Evolutionary conservation across 2,329 filamentous ascomycete species (phyloP).

Genomic region (Helotiales sp.): DNA sequence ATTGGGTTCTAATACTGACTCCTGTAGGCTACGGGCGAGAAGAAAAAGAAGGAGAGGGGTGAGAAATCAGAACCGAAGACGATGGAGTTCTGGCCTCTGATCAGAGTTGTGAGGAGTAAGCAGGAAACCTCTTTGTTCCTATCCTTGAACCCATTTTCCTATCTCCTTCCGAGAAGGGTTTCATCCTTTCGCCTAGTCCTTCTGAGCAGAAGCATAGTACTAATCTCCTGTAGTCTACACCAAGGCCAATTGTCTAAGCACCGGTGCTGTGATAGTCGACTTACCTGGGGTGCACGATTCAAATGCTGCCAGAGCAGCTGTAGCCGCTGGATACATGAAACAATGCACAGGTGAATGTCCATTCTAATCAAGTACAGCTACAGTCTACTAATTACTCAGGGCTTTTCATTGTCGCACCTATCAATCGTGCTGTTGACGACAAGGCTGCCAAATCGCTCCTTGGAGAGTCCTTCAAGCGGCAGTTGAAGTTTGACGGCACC

Average conservation of each 20-base stretch:
- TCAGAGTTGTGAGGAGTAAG: slow-evolving; percentile 37
- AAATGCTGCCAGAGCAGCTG: slow-evolving; percentile 47
- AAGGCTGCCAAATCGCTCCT: slow-evolving; percentile 57
- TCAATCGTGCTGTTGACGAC: slow-evolving; percentile 59
- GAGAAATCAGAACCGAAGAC: slow-evolving; percentile 23
- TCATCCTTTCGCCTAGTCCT: no score
- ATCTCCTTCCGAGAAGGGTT: no score
- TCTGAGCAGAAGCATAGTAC: no score
- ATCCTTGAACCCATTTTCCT: no score
- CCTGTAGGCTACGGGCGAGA: neutral
- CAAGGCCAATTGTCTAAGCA: slow-evolving; percentile 46
- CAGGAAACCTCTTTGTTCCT: no score
- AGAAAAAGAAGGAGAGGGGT: slow-evolving; percentile 39
- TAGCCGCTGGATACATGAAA: slow-evolving; percentile 55
- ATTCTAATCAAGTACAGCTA: neutral
- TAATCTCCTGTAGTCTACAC: no score
- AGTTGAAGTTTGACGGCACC: slow-evolving; percentile 58
- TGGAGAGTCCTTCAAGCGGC: slow-evolving; percentile 56
- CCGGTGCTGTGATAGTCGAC: slow-evolving; percentile 53
- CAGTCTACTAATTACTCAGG: slow-evolving; percentile 30
- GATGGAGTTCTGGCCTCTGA: slow-evolving; percentile 43
- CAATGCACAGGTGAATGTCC: slow-evolving; percentile 45
- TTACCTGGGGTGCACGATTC: slow-evolving; percentile 54
- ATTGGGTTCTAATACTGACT: neutral
- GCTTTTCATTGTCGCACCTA: slow-evolving; percentile 63